These are phyloP conservation scores for Lachancea nothofagi DNA, from an alignment of 805 yeast species.

Conservation along the genomic window DNA sequence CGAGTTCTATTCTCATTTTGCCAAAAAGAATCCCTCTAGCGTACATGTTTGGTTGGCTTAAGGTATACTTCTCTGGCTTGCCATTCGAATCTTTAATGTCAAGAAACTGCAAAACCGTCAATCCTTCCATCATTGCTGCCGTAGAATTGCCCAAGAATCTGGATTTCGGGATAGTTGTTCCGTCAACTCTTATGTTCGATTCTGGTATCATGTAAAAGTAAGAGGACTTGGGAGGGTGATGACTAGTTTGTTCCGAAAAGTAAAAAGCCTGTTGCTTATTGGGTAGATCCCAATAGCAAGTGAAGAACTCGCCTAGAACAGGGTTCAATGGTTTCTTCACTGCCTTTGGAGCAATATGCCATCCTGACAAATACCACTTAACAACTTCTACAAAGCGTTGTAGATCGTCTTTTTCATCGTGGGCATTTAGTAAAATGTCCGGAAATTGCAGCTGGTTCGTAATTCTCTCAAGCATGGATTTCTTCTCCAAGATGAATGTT, in stretches of 20 bases:
- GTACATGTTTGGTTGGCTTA: constrained; percentile 95
- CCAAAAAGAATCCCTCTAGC: constrained; percentile 93
- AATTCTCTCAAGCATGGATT: constrained; percentile 92
- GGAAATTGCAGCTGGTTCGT: constrained; percentile 85
- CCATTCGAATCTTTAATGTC: constrained; percentile 47
- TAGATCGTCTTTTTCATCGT: constrained; percentile 48
- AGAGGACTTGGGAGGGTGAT: constrained; percentile 97
- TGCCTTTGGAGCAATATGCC: constrained; percentile 99
- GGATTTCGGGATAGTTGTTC: constrained; percentile 80
- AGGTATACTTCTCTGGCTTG: constrained; percentile 61
- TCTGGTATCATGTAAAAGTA: constrained; percentile 86
- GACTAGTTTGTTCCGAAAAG: constrained; percentile 90
- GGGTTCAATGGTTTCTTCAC: constrained; percentile 97
- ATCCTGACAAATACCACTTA: constrained; percentile 88
- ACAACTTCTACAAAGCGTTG: constrained; percentile 69
- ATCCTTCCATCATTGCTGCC: constrained; percentile 95
- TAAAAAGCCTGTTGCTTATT: constrained; percentile 71
- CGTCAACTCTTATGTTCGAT: constrained; percentile 78
- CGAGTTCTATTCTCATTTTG: constrained; percentile 80
- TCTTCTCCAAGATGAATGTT: constrained; percentile 89
- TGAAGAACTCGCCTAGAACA: constrained; percentile 83
- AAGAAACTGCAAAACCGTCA: constrained; percentile 62
- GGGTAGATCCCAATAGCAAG: constrained; percentile 88
- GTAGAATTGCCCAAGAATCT: constrained; percentile 91
- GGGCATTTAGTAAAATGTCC: constrained; percentile 64